Evolutionary conservation across 257 asterid species (phyloP).

Genomic region (Gentiana macrophylla): DNA sequence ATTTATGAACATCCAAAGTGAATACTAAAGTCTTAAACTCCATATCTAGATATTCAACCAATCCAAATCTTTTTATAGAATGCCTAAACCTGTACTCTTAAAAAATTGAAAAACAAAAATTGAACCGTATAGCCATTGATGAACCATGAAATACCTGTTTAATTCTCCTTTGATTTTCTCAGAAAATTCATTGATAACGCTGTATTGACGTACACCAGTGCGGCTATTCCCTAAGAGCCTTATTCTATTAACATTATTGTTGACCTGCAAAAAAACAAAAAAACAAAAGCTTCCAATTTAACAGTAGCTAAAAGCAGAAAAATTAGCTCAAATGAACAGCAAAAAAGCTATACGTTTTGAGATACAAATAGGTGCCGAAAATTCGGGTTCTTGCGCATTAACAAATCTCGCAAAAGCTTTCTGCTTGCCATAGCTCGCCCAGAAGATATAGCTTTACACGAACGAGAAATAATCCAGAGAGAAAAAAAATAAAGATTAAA

Average conservation of each 20-base stretch:
- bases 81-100: too few relatives aligned
- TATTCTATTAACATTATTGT: constrained; percentile 19
- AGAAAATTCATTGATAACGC: constrained; percentile 66
- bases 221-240: constrained; percentile 25
- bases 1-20: too few relatives aligned
- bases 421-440: constrained; percentile 43
- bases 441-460: not conserved
- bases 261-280: constrained; percentile 23
- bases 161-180: constrained; percentile 61
- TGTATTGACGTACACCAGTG: constrained; percentile 45
- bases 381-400: constrained; percentile 33
- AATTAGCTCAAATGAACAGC: not conserved
- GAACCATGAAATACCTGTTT: constrained; percentile 26
- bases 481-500: too few relatives aligned
- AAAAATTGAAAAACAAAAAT: too few relatives aligned
- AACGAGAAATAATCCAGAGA: not conserved
- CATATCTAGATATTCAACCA: too few relatives aligned
- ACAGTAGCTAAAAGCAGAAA: not conserved
- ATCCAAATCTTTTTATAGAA: too few relatives aligned
- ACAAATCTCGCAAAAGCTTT: constrained; percentile 54
- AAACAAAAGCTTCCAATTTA: not conserved
- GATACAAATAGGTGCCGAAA: constrained; percentile 34
- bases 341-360: constrained; percentile 26
- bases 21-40: too few relatives aligned
- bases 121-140: not conserved